phyloP scores from a whole-genome alignment of 2,329 filamentous ascomycete genomes.

The Alternaria postmessia region DNA sequence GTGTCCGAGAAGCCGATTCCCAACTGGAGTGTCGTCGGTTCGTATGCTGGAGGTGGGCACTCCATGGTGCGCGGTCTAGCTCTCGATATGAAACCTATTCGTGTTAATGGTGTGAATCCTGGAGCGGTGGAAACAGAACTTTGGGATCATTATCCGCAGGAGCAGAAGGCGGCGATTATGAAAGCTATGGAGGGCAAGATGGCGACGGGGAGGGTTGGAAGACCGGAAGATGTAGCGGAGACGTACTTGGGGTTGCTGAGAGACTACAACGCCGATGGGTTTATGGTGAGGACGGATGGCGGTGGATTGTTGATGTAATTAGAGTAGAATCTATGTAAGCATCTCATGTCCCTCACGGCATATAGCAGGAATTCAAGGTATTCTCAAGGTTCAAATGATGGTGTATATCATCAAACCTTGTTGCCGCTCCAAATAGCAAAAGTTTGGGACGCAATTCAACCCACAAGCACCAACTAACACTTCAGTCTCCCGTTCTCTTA shows the following conservation, averaged over 20 bases:
- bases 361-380: background rate
- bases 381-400: background rate
- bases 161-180: conserved; percentile 35
- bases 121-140: conserved; percentile 60
- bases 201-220: conserved; percentile 39
- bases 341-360: too few relatives aligned
- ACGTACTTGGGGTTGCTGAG: conserved; percentile 59
- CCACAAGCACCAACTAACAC: background rate
- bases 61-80: conserved; percentile 65
- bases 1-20: conserved; percentile 61
- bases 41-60: conserved; percentile 61
- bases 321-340: background rate
- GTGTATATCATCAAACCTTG: background rate
- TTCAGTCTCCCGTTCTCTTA: conserved; percentile 27
- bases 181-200: conserved; percentile 26
- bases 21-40: conserved; percentile 60
- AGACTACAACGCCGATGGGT: conserved; percentile 57
- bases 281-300: conserved; percentile 55
- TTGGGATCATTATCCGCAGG: conserved; percentile 46
- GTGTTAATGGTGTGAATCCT: conserved; percentile 69
- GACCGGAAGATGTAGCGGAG: conserved; percentile 51
- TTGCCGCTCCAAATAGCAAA: background rate
- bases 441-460: background rate
- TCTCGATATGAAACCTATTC: conserved; percentile 68
- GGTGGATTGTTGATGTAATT: conserved; percentile 35